Evolutionary conservation across 139 green algal genomes (phyloP).

Genomic region (Closterium sp.): DNA sequence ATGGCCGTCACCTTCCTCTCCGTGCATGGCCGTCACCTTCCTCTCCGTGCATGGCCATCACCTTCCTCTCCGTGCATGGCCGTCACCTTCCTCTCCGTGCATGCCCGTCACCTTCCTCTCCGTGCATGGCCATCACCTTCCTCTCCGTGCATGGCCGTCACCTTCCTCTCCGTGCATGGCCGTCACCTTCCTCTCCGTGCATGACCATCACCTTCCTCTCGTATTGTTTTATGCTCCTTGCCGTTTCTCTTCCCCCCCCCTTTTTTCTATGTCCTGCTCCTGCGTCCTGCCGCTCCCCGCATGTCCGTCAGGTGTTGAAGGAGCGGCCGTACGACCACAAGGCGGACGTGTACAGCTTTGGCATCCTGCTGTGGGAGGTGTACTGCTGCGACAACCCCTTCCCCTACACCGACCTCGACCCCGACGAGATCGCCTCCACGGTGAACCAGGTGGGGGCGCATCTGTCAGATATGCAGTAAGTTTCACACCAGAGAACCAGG

Average conservation of each 20-base stretch:
- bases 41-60: neutral
- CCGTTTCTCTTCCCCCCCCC: neutral
- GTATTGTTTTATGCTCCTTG: neutral
- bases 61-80: neutral
- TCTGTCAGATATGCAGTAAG: neutral
- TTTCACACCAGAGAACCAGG: neutral
- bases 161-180: neutral
- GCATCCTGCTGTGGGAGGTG: constrained; percentile 46
- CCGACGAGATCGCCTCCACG: neutral
- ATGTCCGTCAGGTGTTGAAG: neutral
- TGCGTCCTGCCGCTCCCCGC: neutral
- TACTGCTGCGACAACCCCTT: constrained; percentile 39
- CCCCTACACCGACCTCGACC: neutral
- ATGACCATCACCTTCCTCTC: neutral
- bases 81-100: neutral
- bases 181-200: neutral
- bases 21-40: neutral
- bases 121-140: neutral
- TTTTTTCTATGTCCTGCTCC: neutral
- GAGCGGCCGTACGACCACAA: constrained; percentile 38
- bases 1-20: neutral
- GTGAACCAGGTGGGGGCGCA: constrained; percentile 26
- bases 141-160: neutral
- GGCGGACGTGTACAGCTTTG: constrained; percentile 46
- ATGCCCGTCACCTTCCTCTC: neutral